phyloP scores from a whole-genome alignment of 2,329 filamentous ascomycete genomes.

The Fusarium sp. region DNA sequence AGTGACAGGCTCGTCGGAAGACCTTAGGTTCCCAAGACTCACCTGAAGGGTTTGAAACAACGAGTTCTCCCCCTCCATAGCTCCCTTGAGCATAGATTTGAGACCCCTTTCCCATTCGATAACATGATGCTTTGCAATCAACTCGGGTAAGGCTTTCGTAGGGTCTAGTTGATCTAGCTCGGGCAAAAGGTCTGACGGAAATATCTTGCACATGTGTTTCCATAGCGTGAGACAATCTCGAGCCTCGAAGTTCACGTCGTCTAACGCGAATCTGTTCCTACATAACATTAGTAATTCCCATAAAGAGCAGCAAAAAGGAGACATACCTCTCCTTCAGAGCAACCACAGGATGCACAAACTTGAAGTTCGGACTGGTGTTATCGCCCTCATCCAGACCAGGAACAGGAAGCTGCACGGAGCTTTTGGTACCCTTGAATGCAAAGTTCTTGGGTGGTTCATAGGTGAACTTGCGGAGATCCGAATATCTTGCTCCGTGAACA shows the following conservation, averaged over 20 bases:
- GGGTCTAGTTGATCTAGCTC: conserved; percentile 59
- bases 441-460: conserved; percentile 65
- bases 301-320: background rate
- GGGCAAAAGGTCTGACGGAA: conserved; percentile 1
- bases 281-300: conserved; percentile 4
- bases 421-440: conserved; percentile 63
- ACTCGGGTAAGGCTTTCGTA: conserved; percentile 58
- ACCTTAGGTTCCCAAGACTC: background rate
- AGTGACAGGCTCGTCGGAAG: background rate
- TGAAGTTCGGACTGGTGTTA: conserved; percentile 61
- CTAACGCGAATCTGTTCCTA: conserved; percentile 69
- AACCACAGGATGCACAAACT: conserved; percentile 73
- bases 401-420: conserved; percentile 54
- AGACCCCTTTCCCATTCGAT: conserved; percentile 72
- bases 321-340: conserved; percentile 67
- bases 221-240: conserved; percentile 76
- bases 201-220: conserved; percentile 66
- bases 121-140: conserved; percentile 73
- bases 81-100: conserved; percentile 67
- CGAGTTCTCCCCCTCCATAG: conserved; percentile 66
- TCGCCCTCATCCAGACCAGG: conserved; percentile 58
- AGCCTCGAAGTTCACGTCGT: conserved; percentile 76
- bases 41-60: conserved; percentile 50
- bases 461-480: conserved; percentile 79
- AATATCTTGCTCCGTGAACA: conserved; percentile 75